Evolutionary conservation across 1,284 basidiomycete genomes (phyloP), one percentile per base, ranked within the genome.

Genomic region (Athelia sp.): DNA sequence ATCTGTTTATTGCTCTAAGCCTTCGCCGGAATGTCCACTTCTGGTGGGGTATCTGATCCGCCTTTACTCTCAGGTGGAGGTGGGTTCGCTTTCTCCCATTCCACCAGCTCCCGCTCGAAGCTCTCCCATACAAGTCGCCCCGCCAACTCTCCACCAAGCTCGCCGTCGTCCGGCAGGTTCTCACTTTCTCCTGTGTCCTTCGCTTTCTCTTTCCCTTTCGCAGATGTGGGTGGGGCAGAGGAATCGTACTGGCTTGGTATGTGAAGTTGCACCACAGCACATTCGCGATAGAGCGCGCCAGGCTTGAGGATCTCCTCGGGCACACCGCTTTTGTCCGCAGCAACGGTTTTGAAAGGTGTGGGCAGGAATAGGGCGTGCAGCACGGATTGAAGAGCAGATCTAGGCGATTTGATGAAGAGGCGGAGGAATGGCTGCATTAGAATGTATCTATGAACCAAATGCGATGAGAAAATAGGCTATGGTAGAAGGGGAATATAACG

Each of bases 331-430:
- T 61, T 57, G 19, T 70, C 54, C 52, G 69, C 65, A 0, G 69
- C 53, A 34, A 67, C 50, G 23, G 71, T 64, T 65, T 87, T 87
- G 69, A 84, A 81, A 1, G 84, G 84, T 3, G 85, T 86, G 0
- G 87, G 87, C 11, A 90, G 74, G 63, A 88, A 90, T 6, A 90
- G 73, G 0, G 74, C 79, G 52, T 90, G 87, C 1, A 90, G 62
- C 13, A 88, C 68, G 3, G 78, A 75, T 62, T 90, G 84, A 11
- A 82, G 66, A 0, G 83, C 70, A 0, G 79, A 69, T 4, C 52
- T 58, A 1, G 84, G 74, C 0, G 78, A 74, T 60, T 89, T 90
- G n/a, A 80, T 73, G 52, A 85, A 62, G 23, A 90, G 56, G 29
- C 76, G 71, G 8, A 87, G 64, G 3, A 87, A 29, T 0, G 85